Percentiles rank a stretch among this genome's conserved stretches.
These are phyloP conservation scores for Chrysoporthe deuterocubensis DNA, from an alignment of 2,329 filamentous ascomycete genomes.

Conservation along the genomic window DNA sequence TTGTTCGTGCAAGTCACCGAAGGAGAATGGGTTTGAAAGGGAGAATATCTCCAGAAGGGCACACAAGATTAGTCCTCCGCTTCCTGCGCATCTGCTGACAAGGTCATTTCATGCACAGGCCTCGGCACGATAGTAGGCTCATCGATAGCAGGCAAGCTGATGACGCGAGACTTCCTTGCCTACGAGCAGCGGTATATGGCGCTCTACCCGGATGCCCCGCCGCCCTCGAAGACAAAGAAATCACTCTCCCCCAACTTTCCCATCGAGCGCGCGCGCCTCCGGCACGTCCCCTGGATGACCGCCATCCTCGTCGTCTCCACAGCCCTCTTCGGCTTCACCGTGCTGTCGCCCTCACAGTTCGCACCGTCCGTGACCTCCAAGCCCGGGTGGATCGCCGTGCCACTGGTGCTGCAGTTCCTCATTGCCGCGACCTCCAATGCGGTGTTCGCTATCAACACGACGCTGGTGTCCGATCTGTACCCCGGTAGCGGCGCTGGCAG, in stretches of 20 bases:
- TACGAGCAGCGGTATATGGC: conserved; percentile 37
- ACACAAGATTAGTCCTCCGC: neutral
- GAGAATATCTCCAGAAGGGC: neutral
- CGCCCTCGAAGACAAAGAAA: conserved; percentile 32
- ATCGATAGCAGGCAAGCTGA: conserved; percentile 44
- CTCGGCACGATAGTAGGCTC: conserved; percentile 49
- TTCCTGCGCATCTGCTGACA: neutral
- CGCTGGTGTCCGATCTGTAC: conserved; percentile 40
- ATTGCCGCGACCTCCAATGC: conserved; percentile 44
- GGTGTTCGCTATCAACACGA: conserved; percentile 41
- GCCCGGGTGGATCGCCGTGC: conserved; percentile 35
- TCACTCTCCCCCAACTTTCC: conserved; percentile 44
- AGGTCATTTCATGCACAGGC: conserved; percentile 19
- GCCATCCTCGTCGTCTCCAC: conserved; percentile 41
- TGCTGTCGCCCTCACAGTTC: conserved; percentile 26
- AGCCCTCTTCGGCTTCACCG: conserved; percentile 41
- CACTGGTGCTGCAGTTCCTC: conserved; percentile 38
- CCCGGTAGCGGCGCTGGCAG: conserved; percentile 37
- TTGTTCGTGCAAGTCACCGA: neutral
- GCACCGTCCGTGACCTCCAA: neutral
- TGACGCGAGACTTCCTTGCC: conserved; percentile 43
- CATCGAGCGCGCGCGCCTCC: conserved; percentile 46
- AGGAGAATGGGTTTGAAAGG: neutral
- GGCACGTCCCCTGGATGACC: conserved; percentile 45
- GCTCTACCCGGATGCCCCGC: conserved; percentile 35